These are phyloP conservation scores for Curvularia lunata DNA, from an alignment of 2,329 filamentous ascomycete species.

Conservation along the genomic window DNA sequence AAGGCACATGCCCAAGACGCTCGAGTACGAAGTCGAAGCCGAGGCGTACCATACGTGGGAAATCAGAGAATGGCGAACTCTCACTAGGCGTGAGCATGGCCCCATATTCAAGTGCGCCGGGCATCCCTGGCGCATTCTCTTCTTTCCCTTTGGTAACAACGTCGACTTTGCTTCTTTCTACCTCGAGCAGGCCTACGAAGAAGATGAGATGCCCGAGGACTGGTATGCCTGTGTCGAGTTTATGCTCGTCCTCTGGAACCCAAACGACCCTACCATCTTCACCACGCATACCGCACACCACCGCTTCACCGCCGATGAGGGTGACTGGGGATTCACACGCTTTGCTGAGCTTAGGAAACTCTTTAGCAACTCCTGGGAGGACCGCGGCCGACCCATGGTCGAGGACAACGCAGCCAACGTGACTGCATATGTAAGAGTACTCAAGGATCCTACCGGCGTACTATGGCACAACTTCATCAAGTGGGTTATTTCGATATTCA, in stretches of 20 bases:
- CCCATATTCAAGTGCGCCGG: conserved; percentile 86
- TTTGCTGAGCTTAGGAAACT: conserved; percentile 88
- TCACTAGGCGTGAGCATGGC: conserved; percentile 83
- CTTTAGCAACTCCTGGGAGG: conserved; percentile 79
- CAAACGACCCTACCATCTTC: conserved; percentile 86
- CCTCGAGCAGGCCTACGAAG: conserved; percentile 89
- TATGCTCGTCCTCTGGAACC: conserved; percentile 91
- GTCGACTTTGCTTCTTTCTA: conserved; percentile 94
- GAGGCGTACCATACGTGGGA: conserved; percentile 85
- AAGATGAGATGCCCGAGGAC: conserved; percentile 76
- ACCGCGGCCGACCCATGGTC: conserved; percentile 70
- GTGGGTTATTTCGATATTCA: conserved; percentile 36
- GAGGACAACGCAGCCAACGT: conserved; percentile 80
- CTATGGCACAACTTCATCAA: conserved; percentile 91
- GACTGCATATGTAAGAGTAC: conserved; percentile 80
- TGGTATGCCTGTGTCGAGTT: conserved; percentile 99
- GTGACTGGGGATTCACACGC: conserved; percentile 98
- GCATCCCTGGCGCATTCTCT: conserved; percentile 91
- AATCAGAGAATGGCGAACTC: conserved; percentile 78
- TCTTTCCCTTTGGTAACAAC: conserved; percentile 95
- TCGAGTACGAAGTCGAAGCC: conserved; percentile 80
- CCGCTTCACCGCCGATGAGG: conserved; percentile 93
- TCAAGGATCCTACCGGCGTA: conserved; percentile 87
- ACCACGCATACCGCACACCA: conserved; percentile 82
- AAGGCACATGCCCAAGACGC: conserved; percentile 74